A percentile compares a stretch with the other conserved stretches of the same genome.
phyloP scores from a whole-genome alignment of 2,329 filamentous ascomycete genomes.

The Boeremia exigua region DNA sequence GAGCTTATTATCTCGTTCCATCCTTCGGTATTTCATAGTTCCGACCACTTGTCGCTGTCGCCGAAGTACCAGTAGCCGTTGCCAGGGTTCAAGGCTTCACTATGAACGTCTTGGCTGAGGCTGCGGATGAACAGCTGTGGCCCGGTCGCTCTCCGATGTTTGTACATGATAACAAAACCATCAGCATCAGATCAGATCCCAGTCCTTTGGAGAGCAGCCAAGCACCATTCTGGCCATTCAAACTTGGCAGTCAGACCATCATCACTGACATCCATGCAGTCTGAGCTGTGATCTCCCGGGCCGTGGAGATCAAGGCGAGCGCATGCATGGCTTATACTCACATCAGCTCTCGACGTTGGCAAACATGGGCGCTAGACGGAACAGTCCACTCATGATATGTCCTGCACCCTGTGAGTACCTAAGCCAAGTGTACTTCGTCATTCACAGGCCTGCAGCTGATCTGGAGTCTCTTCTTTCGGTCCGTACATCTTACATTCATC shows the following conservation, averaged over 20 bases:
- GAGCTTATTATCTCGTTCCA: slow-evolving; percentile 14
- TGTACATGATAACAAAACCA: background rate
- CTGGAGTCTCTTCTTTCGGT: background rate
- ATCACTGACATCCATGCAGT: slow-evolving; percentile 1
- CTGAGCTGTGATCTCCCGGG: slow-evolving; percentile 26
- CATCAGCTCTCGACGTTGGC: slow-evolving; percentile 6
- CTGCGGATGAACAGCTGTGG: slow-evolving; percentile 9
- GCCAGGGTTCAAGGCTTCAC: slow-evolving; percentile 2
- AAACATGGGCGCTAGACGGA: background rate
- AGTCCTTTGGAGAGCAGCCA: background rate
- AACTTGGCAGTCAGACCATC: background rate
- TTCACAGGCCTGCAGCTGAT: background rate
- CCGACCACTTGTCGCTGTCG: slow-evolving; percentile 23
- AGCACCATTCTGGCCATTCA: background rate
- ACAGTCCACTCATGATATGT: background rate
- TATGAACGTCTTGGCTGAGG: slow-evolving; percentile 19
- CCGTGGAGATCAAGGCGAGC: slow-evolving; percentile 21
- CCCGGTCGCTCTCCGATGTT: background rate
- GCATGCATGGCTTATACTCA: slow-evolving; percentile 7
- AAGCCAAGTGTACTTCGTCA: background rate
- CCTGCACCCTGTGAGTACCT: background rate
- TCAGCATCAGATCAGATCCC: slow-evolving; percentile 1
- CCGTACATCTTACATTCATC: background rate
- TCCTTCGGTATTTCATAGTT: slow-evolving; percentile 25
- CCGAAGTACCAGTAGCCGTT: slow-evolving; percentile 2